Evolutionary conservation across 2,329 filamentous ascomycete genomes (phyloP).

Genomic region (Xylaria multiplex): DNA sequence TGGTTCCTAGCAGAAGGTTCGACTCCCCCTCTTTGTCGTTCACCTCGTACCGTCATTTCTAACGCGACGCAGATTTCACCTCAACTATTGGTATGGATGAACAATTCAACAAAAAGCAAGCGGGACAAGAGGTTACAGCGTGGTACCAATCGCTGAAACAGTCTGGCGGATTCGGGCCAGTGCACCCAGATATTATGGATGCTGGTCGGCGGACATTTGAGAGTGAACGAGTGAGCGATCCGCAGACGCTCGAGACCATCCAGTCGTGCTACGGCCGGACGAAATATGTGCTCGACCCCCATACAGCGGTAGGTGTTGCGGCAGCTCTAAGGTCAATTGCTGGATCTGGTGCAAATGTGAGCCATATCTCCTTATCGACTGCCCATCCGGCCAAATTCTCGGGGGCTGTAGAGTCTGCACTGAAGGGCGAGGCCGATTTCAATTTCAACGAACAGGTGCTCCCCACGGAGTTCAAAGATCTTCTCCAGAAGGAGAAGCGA

Average conservation of each 20-base stretch:
- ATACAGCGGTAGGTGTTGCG: constrained; percentile 86
- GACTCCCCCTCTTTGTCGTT: not conserved
- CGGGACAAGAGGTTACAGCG: constrained; percentile 76
- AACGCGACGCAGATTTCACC: constrained; percentile 62
- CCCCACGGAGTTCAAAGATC: constrained; percentile 81
- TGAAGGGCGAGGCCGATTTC: constrained; percentile 77
- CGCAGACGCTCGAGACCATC: constrained; percentile 75
- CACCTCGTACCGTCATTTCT: not conserved
- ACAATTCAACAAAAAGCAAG: constrained; percentile 72
- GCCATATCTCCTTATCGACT: constrained; percentile 88
- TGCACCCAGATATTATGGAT: constrained; percentile 77
- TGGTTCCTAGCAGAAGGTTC: constrained; percentile 83
- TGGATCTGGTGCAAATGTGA: constrained; percentile 60
- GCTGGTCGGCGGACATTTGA: constrained; percentile 80
- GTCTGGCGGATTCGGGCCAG: constrained; percentile 81
- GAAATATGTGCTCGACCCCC: constrained; percentile 87
- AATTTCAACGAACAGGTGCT: constrained; percentile 79
- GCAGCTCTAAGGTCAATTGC: constrained; percentile 76
- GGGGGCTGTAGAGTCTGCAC: constrained; percentile 81
- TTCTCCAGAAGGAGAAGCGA: constrained; percentile 79
- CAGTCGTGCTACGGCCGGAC: constrained; percentile 60
- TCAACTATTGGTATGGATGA: constrained; percentile 68
- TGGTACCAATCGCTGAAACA: constrained; percentile 87
- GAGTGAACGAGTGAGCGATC: constrained; percentile 76
- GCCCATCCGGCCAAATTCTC: constrained; percentile 97